Base-by-base conservation (phyloP, 441 rosid species). In the Erodium chrysanthum region DNA sequence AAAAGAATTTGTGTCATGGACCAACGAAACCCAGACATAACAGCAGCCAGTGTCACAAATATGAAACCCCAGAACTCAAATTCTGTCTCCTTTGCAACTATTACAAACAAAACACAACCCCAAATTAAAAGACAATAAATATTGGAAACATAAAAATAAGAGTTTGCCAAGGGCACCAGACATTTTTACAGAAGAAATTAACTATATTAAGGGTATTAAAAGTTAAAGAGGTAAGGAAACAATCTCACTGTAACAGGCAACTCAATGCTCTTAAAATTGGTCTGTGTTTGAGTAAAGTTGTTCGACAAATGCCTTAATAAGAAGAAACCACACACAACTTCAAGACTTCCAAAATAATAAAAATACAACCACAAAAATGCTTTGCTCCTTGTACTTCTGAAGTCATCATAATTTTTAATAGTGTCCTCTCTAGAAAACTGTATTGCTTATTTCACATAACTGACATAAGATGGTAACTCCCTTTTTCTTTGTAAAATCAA, bases 11-110 rank as follows among this genome's bases (percentile, higher is more conserved):
- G 64, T 23, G 64, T 59, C 64, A 59, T 59, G 35, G 64, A 59
- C 64, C 64, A 59, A 59, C 64, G 64, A 25, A 59, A 59, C 17
- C 64, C 64, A 59, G 64, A 59, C 64, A 59, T 59, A 59, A 59
- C 64, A 59, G 64, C 64, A 59, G 64, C 64, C 64, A 59, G 31
- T 11, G 21, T 59, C 12, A 59, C 64, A 59, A 59, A 59, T 59
- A 59, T 22, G 64, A 59, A 59, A 12, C 64, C 64, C 64, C 64
- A 59, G 25, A 59, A 59, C 64, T 59, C 64, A 59, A 59, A 59
- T n/a, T 59, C 64, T 25, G 64, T 59, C 64, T 59, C 64, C 18
- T 59, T 14, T 59, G 17, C 64, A 59, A 59, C 64, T 59, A 5
- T 59, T 4, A 23, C 17, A 59, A 59, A 23, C 35, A 59, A 59